Base-by-base conservation (phyloP, 352 stramenopile genomes). In the Globisporangium ultimum region DNA sequence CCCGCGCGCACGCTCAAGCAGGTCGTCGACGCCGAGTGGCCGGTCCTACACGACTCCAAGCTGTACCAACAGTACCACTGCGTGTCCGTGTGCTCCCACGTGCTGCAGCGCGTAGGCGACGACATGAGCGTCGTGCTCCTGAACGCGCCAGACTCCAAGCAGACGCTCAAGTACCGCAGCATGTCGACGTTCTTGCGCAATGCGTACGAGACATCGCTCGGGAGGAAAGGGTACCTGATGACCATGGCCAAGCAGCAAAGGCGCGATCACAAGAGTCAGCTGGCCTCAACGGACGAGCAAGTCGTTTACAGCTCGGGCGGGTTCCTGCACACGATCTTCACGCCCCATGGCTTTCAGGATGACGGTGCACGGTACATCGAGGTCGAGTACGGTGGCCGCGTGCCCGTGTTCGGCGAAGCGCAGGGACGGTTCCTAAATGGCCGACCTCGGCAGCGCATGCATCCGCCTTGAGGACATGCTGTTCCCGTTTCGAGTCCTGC, bases 381-480 rank as follows among this genome's bases (percentile, higher is more conserved):
- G 12, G 32, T 55, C 49, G 50, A 55, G 51, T 56, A 48, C 15
- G 51, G 51, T 18, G 51, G 51, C 10, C 18, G 34, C 32, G 51
- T 47, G 11, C 24, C 32, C 6, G 32, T 46, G 8, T 8, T 56
- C 34, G 47, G 34, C 34, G 51, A 56, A 14, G 51, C 45, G 18
- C 51, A 56, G 20, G 51, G 51, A 7, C 51, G 36, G 1, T 56
- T 56, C 8, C 51, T 56, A n/a, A n/a, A 56, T 56, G 51, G 51
- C 47, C 51, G 51, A 56, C 20, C 51, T 56, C 36, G 51, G 51
- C 20, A 22, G 51, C 20, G 47, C 51, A 12, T 56, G 51, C 36
- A 38, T 56, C 24, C 51, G 51, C 2, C 34, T 56, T 0, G 51
- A 56, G 51, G 20, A 47, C 17, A 14, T 48, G 36, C 34, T 56